Conservation (phyloP, 371 early-diverging fungal species). For the Actinomortierella wolfii region DNA sequence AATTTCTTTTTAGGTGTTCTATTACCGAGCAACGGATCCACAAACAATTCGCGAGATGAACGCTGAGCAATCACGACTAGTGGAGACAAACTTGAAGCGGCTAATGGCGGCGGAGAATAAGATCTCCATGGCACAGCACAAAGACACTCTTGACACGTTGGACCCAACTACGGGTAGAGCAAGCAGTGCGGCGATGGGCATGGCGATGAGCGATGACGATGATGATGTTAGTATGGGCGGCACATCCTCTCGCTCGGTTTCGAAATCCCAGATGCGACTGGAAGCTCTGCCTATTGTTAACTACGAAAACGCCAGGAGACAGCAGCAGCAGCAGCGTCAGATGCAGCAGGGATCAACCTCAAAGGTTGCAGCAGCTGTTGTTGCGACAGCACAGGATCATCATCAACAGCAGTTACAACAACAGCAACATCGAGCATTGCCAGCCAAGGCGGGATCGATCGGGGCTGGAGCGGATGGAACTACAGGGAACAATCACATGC, state of each 20-base stretch:
- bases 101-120: conserved; percentile 62
- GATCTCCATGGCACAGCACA: conserved; percentile 46
- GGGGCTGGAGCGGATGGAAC: background rate
- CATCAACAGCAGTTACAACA: background rate
- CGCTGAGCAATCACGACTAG: conserved; percentile 65
- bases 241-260: conserved; percentile 7
- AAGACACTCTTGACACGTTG: conserved; percentile 17
- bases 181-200: background rate
- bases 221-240: too few relatives aligned
- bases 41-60: conserved; percentile 64
- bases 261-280: conserved; percentile 17
- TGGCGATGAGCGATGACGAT: conserved; percentile 11
- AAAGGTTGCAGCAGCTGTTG: background rate
- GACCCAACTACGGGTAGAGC: background rate
- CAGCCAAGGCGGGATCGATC: background rate
- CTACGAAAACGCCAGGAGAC: conserved; percentile 55
- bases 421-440: conserved; percentile 3
- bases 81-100: conserved; percentile 64
- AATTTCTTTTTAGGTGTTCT: conserved; percentile 52
- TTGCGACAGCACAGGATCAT: background rate
- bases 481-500: background rate
- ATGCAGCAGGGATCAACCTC: conserved; percentile 7
- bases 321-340: conserved; percentile 26
- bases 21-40: conserved; percentile 61
- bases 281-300: conserved; percentile 57